Percentiles rank a stretch among this genome's conserved stretches.
Evolutionary conservation across 2,329 filamentous ascomycete genomes (phyloP).

Genomic region (Aspergillus udagawae): DNA sequence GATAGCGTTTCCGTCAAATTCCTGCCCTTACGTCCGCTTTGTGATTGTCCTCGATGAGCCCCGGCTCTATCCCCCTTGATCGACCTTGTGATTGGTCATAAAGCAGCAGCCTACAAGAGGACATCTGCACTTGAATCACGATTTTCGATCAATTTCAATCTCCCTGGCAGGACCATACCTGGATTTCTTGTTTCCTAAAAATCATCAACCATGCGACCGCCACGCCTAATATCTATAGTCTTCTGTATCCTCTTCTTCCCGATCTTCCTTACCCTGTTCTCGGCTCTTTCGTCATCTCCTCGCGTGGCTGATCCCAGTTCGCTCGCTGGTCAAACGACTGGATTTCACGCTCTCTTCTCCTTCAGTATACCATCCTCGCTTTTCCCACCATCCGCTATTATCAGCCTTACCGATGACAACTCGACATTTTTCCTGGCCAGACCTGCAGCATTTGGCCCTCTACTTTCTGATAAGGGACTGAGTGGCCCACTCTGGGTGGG

Average conservation of each 20-base stretch:
- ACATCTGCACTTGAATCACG: conserved; percentile 11
- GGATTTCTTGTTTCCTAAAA: background rate
- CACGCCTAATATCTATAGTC: conserved; percentile 44
- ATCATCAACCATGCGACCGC: conserved; percentile 42
- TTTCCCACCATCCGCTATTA: conserved; percentile 91
- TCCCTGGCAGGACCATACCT: conserved; percentile 8
- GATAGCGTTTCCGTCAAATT: background rate
- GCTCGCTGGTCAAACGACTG: conserved; percentile 39
- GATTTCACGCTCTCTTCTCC: conserved; percentile 60
- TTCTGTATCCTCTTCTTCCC: conserved; percentile 47
- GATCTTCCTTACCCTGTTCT: conserved; percentile 46
- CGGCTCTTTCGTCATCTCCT: conserved; percentile 39
- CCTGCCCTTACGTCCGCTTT: background rate
- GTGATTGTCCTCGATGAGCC: conserved; percentile 33
- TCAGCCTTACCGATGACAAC: conserved; percentile 95
- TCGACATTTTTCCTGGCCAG: conserved; percentile 93
- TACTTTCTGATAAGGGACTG: conserved; percentile 68
- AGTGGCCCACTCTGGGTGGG: conserved; percentile 93
- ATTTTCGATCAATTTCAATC: background rate
- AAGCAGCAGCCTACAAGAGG: conserved; percentile 20
- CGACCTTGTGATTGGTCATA: conserved; percentile 34
- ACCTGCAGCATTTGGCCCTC: conserved; percentile 87
- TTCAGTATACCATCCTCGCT: conserved; percentile 76
- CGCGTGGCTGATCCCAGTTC: conserved; percentile 35
- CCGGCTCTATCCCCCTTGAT: conserved; percentile 22